Base-by-base conservation (phyloP, 2,329 filamentous ascomycete species). In the Didymella pomorum region DNA sequence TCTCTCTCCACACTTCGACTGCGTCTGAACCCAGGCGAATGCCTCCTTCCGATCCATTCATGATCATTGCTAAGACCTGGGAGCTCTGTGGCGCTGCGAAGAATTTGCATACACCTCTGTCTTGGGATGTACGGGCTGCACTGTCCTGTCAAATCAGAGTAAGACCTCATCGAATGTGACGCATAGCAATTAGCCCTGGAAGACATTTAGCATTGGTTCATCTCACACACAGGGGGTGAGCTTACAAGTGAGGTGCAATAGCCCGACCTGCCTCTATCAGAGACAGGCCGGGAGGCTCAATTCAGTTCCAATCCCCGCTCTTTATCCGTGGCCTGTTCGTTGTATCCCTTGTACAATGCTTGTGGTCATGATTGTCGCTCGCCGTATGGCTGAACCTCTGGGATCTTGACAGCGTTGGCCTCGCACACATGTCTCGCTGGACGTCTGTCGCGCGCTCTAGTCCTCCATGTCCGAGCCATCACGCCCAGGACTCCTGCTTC, bases 401-500 rank as follows among this genome's bases (percentile, higher is more conserved):
- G 3, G 4, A 21, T 12, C 8, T 23, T 7, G 8, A 12, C 31
- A 28, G 9, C 16, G 28, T 12, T 33, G 20, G 20, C 12, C 28
- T 47, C 10, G 18, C 28, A 28, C 2, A 21, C 25, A 45, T 25
- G 45, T 20, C 45, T 35, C n/a, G 10, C 12, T n/a, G n/a, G 16
- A 5, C 23, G 2, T 12, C 23, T 37, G 12, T 11, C 11, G 21
- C 7, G n/a, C 16, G 2, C 10, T 16, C 28, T 60, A 72, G 18
- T 75, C 69, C 35, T 74, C 71, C 67, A 72, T 67, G 12, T 73
- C 72, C 2, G 73, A 76, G 37, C 69, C 71, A 14, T 74, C 76
- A 43, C 72, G 74, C 10, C 75, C 79, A 9, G 79, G 79, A 62
- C 79, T 81, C 54, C 79, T 72, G 66, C 79, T 81, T 52, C 80